Conservation (phyloP, 495 filamentous ascomycete genomes). For the Xylaria nigripes region DNA sequence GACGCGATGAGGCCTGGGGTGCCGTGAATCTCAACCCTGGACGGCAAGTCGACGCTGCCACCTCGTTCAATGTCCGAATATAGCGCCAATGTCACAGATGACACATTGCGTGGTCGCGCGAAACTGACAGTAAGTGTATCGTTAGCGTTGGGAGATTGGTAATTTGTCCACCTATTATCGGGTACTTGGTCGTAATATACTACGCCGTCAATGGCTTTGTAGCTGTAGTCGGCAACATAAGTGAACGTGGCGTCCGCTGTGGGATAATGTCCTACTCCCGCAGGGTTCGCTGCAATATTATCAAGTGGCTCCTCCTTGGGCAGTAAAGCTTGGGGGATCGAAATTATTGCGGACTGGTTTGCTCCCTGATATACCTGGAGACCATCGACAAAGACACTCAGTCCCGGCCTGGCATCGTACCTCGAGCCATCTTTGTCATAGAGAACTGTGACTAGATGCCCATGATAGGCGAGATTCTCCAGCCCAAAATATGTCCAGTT, state of each 20-base stretch:
- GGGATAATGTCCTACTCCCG: slow-evolving; percentile 31
- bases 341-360: slow-evolving; percentile 11
- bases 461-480: slow-evolving; percentile 39
- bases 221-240: slow-evolving; percentile 27
- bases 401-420: slow-evolving; percentile 26
- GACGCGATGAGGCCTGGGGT: slow-evolving; percentile 22
- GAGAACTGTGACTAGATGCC: slow-evolving; percentile 32
- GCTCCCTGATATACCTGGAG: slow-evolving; percentile 19
- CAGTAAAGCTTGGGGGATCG: slow-evolving; percentile 14
- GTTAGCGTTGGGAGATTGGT: slow-evolving; percentile 27
- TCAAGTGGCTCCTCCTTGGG: slow-evolving; percentile 16
- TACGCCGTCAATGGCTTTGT: slow-evolving; percentile 38
- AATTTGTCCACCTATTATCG: slow-evolving; percentile 41
- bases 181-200: slow-evolving; percentile 37
- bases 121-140: slow-evolving; percentile 34
- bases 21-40: slow-evolving; percentile 30
- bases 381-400: slow-evolving; percentile 35
- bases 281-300: slow-evolving; percentile 39
- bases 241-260: slow-evolving; percentile 28
- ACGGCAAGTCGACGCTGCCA: slow-evolving; percentile 31
- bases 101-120: slow-evolving; percentile 31
- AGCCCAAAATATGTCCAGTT: slow-evolving; percentile 40
- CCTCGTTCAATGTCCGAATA: slow-evolving; percentile 29
- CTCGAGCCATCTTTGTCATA: slow-evolving; percentile 34
- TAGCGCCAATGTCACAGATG: slow-evolving; percentile 33